Percentiles rank a stretch among this genome's conserved stretches.
Conservation (phyloP, 345 rosid species). For the Cardiospermum halicacabum region DNA sequence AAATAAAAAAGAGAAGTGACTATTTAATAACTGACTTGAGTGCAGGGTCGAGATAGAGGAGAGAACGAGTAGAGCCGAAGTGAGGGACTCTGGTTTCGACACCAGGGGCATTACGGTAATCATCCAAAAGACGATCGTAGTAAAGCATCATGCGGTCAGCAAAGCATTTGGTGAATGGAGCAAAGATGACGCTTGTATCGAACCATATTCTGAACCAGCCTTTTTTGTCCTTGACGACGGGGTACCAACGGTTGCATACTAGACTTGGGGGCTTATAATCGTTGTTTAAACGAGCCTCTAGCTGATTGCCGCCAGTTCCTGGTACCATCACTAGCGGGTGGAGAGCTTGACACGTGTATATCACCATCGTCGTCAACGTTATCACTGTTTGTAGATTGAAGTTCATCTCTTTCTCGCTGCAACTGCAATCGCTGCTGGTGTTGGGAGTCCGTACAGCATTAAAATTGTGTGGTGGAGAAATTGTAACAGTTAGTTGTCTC, state of each 20-base stretch:
- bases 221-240: conserved; percentile 34
- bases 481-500: too few species aligned
- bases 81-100: conserved; percentile 56
- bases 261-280: conserved; percentile 49
- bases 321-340: conserved; percentile 75
- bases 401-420: conserved; percentile 17
- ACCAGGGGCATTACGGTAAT: conserved; percentile 69
- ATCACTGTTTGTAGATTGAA: not conserved
- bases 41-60: conserved; percentile 60
- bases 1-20: not conserved
- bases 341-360: conserved; percentile 39
- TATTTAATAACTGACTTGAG: conserved; percentile 45
- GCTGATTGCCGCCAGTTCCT: conserved; percentile 85
- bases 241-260: conserved; percentile 55
- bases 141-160: conserved; percentile 65
- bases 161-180: conserved; percentile 71
- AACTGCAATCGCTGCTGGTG: too few species aligned
- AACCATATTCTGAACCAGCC: conserved; percentile 96
- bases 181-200: conserved; percentile 55
- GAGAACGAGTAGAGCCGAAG: conserved; percentile 72
- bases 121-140: conserved; percentile 58
- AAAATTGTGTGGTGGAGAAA: too few species aligned
- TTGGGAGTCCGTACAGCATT: too few species aligned
- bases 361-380: conserved; percentile 33
- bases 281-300: conserved; percentile 61